These are phyloP conservation scores for Camillea tinctor DNA, from an alignment of 2,329 filamentous ascomycete genomes.

Conservation along the genomic window DNA sequence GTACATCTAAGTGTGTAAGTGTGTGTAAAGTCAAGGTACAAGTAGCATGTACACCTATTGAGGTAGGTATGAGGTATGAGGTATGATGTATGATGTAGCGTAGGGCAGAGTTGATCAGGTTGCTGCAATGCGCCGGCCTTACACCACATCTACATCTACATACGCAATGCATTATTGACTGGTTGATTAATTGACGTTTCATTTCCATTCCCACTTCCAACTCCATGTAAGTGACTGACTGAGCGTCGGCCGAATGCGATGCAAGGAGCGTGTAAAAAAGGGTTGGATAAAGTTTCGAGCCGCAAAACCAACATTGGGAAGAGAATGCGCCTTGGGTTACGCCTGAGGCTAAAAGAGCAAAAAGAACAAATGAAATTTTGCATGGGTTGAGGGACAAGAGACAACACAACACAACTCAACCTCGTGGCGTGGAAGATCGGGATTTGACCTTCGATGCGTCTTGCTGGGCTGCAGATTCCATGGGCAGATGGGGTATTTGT, in stretches of 20 bases:
- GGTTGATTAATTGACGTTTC: too few relatives aligned
- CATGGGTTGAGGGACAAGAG: not conserved
- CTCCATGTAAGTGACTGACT: not conserved
- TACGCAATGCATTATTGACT: too few relatives aligned
- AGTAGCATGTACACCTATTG: too few relatives aligned
- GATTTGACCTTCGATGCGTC: constrained; percentile 21
- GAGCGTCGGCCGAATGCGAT: not conserved
- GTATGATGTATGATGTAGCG: not conserved
- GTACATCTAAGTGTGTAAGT: not conserved
- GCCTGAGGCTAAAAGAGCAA: constrained; percentile 18
- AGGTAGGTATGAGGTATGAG: too few relatives aligned
- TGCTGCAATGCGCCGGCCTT: not conserved
- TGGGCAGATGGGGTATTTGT: not conserved
- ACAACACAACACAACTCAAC: constrained; percentile 12
- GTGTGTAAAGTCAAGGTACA: too few relatives aligned
- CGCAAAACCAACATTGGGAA: constrained; percentile 7
- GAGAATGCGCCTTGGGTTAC: constrained; percentile 20
- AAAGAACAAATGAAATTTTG: not conserved
- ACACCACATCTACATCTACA: too few relatives aligned
- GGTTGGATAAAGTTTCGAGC: not conserved
- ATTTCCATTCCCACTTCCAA: too few relatives aligned
- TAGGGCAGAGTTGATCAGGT: not conserved
- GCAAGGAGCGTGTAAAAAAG: not conserved
- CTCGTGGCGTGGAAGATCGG: constrained; percentile 23
- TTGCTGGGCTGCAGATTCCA: constrained; percentile 20